Evolutionary conservation across 495 filamentous ascomycete genomes (phyloP).

Genomic region (Aspergillus sclerotiicarbonarius): DNA sequence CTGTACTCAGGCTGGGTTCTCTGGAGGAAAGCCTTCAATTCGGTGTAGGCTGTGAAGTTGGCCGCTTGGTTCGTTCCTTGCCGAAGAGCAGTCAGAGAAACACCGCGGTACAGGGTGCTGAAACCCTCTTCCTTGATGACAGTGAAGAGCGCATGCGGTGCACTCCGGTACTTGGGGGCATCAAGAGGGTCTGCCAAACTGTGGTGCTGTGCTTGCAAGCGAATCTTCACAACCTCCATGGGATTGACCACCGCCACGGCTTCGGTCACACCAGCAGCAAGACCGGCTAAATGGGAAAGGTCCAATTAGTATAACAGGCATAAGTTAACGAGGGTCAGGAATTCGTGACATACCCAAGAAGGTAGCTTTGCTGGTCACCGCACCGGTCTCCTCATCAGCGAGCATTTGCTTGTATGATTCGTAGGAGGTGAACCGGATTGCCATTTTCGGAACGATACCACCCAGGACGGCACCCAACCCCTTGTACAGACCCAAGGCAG

Average conservation of each 20-base stretch:
- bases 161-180: conserved; percentile 94
- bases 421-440: conserved; percentile 97
- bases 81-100: conserved; percentile 86
- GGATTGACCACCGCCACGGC: conserved; percentile 94
- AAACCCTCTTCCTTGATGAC: conserved; percentile 88
- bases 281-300: conserved; percentile 58
- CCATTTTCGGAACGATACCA: conserved; percentile 99
- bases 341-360: conserved; percentile 65
- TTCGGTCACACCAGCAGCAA: conserved; percentile 91
- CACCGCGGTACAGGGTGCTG: conserved; percentile 84
- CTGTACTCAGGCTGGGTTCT: conserved; percentile 60
- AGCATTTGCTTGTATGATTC: conserved; percentile 89
- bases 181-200: conserved; percentile 89
- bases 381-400: conserved; percentile 65
- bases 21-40: conserved; percentile 80
- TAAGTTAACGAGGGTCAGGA: background rate
- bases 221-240: conserved; percentile 99
- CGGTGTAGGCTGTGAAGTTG: conserved; percentile 98
- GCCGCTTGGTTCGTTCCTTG: conserved; percentile 97
- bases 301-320: background rate
- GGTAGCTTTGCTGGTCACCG: conserved; percentile 69
- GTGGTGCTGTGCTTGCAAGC: conserved; percentile 96
- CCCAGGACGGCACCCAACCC: conserved; percentile 93
- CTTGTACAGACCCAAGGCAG: conserved; percentile 91
- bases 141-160: conserved; percentile 91